These are phyloP conservation scores for Excoecaria agallocha DNA, from an alignment of 345 rosid species.

Conservation along the genomic window DNA sequence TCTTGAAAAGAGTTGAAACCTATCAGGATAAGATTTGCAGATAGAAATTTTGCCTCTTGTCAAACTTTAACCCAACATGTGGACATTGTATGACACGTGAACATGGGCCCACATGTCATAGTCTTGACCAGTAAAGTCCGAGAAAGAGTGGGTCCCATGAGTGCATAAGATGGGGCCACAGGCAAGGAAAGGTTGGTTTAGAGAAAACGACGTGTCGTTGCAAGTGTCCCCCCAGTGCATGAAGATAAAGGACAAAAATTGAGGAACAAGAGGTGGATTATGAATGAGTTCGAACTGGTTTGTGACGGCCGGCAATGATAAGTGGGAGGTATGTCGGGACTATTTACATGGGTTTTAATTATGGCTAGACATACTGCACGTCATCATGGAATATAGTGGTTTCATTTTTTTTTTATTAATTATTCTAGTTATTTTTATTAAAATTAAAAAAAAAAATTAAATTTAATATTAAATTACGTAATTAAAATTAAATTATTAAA, in stretches of 20 bases:
- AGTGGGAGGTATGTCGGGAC: constrained; percentile 27
- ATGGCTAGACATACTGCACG: constrained; percentile 25
- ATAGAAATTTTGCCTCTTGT: not conserved
- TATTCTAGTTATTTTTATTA: too few relatives aligned
- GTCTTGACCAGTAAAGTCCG: not conserved
- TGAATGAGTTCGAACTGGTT: constrained; percentile 10
- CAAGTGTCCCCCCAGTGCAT: not conserved
- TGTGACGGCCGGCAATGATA: constrained; percentile 13
- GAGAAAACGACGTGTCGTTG: constrained; percentile 9
- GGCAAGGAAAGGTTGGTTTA: not conserved
- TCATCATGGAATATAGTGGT: constrained; percentile 12
- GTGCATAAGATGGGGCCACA: not conserved
- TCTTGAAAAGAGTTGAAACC: too few relatives aligned
- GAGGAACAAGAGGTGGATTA: constrained; percentile 1
- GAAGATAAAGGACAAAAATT: too few relatives aligned
- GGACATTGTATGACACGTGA: constrained; percentile 17
- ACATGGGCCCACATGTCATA: constrained; percentile 9
- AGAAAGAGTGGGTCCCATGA: not conserved
- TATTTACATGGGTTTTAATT: not conserved
- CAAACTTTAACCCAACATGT: constrained; percentile 7
- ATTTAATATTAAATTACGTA: too few relatives aligned
- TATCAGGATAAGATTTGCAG: too few relatives aligned
- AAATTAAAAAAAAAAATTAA: too few relatives aligned
- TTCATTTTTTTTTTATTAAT: too few relatives aligned
- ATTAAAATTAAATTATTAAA: too few relatives aligned